A percentile compares a stretch with the other conserved stretches of the same genome.
Evolutionary conservation across 768 basidiomycete genomes (phyloP).

Genomic region (Lentinula sp.): DNA sequence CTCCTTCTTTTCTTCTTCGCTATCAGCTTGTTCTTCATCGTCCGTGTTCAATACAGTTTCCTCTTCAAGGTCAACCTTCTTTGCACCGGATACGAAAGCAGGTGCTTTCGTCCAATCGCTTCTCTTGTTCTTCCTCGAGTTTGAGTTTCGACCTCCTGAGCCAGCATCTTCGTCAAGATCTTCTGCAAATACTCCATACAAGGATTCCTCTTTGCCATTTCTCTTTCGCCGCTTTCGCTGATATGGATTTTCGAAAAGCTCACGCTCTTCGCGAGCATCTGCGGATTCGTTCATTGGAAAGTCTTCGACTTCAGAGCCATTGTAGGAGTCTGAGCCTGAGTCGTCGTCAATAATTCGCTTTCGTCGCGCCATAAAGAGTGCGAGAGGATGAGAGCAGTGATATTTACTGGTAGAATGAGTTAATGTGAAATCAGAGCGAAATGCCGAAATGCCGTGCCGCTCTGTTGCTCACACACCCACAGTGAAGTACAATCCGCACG

Average conservation of each 20-base stretch:
- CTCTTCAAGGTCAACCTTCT: conserved; percentile 34
- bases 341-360: conserved; percentile 75
- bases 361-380: conserved; percentile 55
- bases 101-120: conserved; percentile 75
- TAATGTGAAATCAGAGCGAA: not conserved
- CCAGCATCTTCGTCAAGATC: conserved; percentile 55
- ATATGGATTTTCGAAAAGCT: conserved; percentile 74
- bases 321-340: conserved; percentile 62
- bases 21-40: conserved; percentile 12
- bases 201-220: conserved; percentile 63
- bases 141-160: conserved; percentile 17
- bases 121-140: conserved; percentile 28
- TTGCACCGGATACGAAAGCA: conserved; percentile 61
- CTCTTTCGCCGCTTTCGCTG: conserved; percentile 59
- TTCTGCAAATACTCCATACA: conserved; percentile 73
- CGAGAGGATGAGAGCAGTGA: not conserved
- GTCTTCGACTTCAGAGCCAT: conserved; percentile 43
- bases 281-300: conserved; percentile 45
- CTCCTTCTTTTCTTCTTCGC: not conserved
- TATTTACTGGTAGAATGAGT: not conserved
- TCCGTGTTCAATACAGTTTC: conserved; percentile 31
- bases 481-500: not conserved
- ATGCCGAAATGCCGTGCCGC: not conserved
- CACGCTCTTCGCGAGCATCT: conserved; percentile 66
- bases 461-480: too few relatives aligned